Evolutionary conservation across 768 basidiomycete genomes (phyloP), one percentile per base, ranked within the genome.

Genomic region (Agaricus subrufescens): DNA sequence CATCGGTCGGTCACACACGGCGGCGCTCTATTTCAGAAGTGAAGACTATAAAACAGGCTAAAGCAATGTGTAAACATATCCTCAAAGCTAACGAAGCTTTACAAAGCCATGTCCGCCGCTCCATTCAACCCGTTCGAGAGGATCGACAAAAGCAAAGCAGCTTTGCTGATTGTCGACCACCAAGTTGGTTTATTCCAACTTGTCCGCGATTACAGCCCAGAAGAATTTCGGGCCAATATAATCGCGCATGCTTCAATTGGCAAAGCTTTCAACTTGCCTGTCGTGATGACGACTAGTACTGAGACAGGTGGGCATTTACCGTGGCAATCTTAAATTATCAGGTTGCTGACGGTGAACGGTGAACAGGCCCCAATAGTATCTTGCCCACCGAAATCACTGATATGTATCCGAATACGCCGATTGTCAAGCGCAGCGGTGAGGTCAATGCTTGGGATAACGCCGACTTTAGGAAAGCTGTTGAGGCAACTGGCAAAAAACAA

Each of bases 361-460:
- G 45, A 46, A 15, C 15, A 78, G 77, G 78, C 23, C 77, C 78
- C 2, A 80, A 80, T 60, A 77, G 79, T 3, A 78, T 76, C 3
- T 66, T 80, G 6, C 76, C 75, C 10, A 66, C 67, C 54, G 78
- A 79, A 57, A 73, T 81, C 37, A 27, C 71, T 14, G 73, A 67
- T 1, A 73, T 79, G 74, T 73, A 80, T 54, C 74, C 76, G 1
- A 61, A 75, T 50, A 75, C 75, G 0, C 69, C 77, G 12, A 62
- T 71, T 57, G 75, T 80, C 67, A 75, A 73, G 65, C 70, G 79
- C 14, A 64, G 74, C 26, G 79, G 77, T 2, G 77, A 81, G 61
- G 78, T 81, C 12, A 66, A 81, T 53, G 78, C 79, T 8, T 81
- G 79, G 79, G 78, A 81, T 60, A 79, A 77, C 61, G 54, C 65